Conservation (phyloP, 1,284 basidiomycete species). For the Irpex rosettiformis region DNA sequence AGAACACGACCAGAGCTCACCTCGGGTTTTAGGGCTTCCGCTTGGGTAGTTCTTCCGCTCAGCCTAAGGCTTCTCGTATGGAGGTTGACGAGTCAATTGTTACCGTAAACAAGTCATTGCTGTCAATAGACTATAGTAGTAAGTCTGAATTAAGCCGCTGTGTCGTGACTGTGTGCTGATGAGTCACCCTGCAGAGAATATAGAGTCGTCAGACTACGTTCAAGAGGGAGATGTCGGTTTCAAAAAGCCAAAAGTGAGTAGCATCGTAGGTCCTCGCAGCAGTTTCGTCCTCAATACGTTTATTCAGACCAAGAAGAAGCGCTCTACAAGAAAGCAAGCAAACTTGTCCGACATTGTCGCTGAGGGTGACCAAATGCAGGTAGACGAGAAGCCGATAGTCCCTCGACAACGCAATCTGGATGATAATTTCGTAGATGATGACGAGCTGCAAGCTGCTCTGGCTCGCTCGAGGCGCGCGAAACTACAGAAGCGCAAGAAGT, state of each 20-base stretch:
- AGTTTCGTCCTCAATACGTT: neutral
- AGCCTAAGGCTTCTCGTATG: slow-evolving; percentile 36
- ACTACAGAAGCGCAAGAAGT: slow-evolving; percentile 74
- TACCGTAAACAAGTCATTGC: slow-evolving; percentile 72
- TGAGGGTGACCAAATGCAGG: slow-evolving; percentile 63
- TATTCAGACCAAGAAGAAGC: slow-evolving; percentile 85
- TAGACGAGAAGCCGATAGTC: slow-evolving; percentile 66
- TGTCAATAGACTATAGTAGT: slow-evolving; percentile 93
- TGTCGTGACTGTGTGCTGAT: slow-evolving; percentile 11
- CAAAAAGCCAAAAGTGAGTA: slow-evolving; percentile 83
- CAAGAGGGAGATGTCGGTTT: slow-evolving; percentile 91
- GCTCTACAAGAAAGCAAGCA: slow-evolving; percentile 66
- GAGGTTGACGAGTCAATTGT: slow-evolving; percentile 53
- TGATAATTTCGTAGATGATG: slow-evolving; percentile 94
- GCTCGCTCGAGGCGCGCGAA: slow-evolving; percentile 83
- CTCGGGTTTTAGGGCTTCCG: slow-evolving; percentile 65
- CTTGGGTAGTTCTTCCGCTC: slow-evolving; percentile 55
- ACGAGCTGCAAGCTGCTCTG: slow-evolving; percentile 93
- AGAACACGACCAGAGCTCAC: neutral
- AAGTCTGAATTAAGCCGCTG: slow-evolving; percentile 30
- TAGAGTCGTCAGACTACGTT: slow-evolving; percentile 85
- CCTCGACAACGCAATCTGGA: slow-evolving; percentile 69
- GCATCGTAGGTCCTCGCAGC: slow-evolving; percentile 13
- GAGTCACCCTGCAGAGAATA: slow-evolving; percentile 65
- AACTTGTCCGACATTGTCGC: slow-evolving; percentile 54